Conservation (phyloP, 768 basidiomycete genomes). For the Panaeolus cyanescens region DNA sequence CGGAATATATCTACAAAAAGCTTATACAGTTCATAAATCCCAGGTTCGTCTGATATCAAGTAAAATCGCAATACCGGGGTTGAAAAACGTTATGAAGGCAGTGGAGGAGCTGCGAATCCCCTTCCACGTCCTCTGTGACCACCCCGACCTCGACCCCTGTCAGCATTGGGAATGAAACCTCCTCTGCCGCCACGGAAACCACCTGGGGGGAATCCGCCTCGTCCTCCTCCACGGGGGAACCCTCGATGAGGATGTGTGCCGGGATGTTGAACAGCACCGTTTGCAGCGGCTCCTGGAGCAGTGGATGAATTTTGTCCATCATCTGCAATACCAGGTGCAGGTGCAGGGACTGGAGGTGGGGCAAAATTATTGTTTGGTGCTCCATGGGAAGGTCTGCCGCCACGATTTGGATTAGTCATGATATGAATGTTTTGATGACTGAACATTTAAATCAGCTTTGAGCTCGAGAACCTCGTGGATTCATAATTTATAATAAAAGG, state of each 20-base stretch:
- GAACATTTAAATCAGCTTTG: conserved; percentile 18
- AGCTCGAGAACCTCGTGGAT: conserved; percentile 2
- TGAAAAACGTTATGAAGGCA: conserved; percentile 25
- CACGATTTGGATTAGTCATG: conserved; percentile 76
- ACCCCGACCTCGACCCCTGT: conserved; percentile 33
- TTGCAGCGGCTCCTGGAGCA: conserved; percentile 9
- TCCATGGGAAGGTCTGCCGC: conserved; percentile 36
- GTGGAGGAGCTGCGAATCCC: conserved; percentile 29
- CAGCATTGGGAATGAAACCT: conserved; percentile 22
- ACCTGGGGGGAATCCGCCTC: conserved; percentile 28
- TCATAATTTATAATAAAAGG: conserved; percentile 9
- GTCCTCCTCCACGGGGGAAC: conserved; percentile 26
- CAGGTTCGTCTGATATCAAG: neutral
- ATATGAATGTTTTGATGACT: conserved; percentile 55
- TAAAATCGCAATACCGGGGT: neutral
- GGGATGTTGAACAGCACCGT: conserved; percentile 12
- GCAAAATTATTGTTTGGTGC: too few species aligned
- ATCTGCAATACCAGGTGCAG: conserved; percentile 7
- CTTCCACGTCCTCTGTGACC: conserved; percentile 41
- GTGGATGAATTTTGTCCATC: conserved; percentile 3
- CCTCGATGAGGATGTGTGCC: conserved; percentile 19
- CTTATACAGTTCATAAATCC: neutral
- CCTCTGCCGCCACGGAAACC: conserved; percentile 32
- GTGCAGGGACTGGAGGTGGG: conserved; percentile 21
- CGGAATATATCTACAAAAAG: neutral